Evolutionary conservation across 352 stramenopile species (phyloP), one percentile per base, ranked within the genome.

Genomic region (Plasmopara halstedii): DNA sequence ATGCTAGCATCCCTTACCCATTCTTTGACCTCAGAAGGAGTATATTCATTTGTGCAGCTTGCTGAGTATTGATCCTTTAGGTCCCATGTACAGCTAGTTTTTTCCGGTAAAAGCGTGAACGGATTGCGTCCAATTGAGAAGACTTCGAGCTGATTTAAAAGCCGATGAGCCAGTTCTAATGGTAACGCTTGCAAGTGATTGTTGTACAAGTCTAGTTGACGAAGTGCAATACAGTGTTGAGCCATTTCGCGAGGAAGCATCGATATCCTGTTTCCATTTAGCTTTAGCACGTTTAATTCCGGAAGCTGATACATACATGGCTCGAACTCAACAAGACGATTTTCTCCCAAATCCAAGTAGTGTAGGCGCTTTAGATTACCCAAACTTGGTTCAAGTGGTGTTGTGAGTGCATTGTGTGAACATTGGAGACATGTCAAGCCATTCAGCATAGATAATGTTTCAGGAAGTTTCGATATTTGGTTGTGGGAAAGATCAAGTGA

Each of bases 201-300:
- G 38, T 71, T 68, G 51, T 83, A 76, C 42, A 85, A 17, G 29
- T 89, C 77, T 2, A 87, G 48, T 19, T 82, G 85, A 25, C 55
- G 62, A 11, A 89, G 58, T 15, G 20, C 22, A 1, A 10, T 7
- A 25, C 59, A 71, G 17, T 65, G 47, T 2, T 53, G 39, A 4
- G 31, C 56, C 35, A 86, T 59, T 39, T 83, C 69, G 10, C 44
- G 29, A 8, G 74, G 77, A 4, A 89, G 42, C 21, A 73, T 48
- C 9, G 42, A 19, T 26, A 89, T 56, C 7, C 46, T 65, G 46
- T 88, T 88, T 6, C 52, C 51, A 4, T 64, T 46, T 19, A 88
- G 18, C 34, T 74, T 83, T 2, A 90, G 37, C 1, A 84, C 73
- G 41, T 83, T 60, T 0, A 90, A 53, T 6, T 41, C 33, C 32